These are phyloP conservation scores for Phytophthora kernoviae DNA, from an alignment of 352 stramenopile species.

Conservation along the genomic window DNA sequence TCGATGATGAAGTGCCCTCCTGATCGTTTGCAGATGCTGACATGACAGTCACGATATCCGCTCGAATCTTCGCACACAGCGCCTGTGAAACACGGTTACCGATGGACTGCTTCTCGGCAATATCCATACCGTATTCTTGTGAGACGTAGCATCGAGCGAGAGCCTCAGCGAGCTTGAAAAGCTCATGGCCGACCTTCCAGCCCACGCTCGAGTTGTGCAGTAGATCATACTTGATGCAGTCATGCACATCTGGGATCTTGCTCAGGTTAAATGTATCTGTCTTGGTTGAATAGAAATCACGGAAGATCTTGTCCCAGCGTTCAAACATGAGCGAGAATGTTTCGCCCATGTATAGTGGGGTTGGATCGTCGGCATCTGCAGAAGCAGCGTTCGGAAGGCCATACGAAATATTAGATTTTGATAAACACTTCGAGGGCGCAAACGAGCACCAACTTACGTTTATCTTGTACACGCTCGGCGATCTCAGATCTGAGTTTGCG, in stretches of 20 bases:
- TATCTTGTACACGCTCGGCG: conserved; percentile 67
- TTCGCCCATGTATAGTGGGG: conserved; percentile 95
- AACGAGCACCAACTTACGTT: conserved; percentile 44
- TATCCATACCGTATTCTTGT: conserved; percentile 95
- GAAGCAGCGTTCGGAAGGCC: background rate
- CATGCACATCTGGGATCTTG: conserved; percentile 97
- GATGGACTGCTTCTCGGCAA: conserved; percentile 95
- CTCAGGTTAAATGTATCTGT: conserved; percentile 93
- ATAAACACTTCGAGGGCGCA: background rate
- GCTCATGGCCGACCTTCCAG: conserved; percentile 88
- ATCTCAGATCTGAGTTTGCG: conserved; percentile 80
- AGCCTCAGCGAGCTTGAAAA: conserved; percentile 94
- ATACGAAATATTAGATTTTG: background rate
- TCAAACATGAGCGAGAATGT: conserved; percentile 95
- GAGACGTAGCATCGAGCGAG: conserved; percentile 98
- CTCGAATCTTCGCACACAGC: conserved; percentile 98
- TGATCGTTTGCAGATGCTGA: conserved; percentile 50
- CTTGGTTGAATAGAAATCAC: conserved; percentile 94
- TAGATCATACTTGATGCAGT: conserved; percentile 98
- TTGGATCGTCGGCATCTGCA: conserved; percentile 82
- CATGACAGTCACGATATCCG: conserved; percentile 87
- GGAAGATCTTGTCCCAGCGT: conserved; percentile 94
- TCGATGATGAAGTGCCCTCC: conserved; percentile 19
- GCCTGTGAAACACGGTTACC: conserved; percentile 96
- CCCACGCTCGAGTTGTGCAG: conserved; percentile 96